Evolutionary conservation across 768 basidiomycete species (phyloP).

Genomic region (Phylloporus arenicola): DNA sequence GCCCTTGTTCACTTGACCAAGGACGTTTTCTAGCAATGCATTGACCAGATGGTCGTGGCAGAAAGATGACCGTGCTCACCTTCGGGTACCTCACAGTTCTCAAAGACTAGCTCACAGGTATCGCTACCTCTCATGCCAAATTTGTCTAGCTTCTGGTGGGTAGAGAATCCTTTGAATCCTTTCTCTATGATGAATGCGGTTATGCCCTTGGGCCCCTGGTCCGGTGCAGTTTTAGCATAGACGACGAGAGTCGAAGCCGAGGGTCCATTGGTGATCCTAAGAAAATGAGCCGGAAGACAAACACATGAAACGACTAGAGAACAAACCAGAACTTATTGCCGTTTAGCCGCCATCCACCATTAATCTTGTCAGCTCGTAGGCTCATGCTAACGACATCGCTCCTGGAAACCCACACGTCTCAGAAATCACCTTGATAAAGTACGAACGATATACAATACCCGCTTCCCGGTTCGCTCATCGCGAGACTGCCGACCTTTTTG

Average conservation of each 20-base stretch:
- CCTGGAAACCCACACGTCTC: conserved; percentile 11
- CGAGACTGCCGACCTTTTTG: conserved; percentile 80
- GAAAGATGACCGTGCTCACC: conserved; percentile 40
- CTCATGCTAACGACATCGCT: conserved; percentile 96
- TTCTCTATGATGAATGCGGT: conserved; percentile 90
- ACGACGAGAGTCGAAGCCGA: conserved; percentile 86
- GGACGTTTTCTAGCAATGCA: conserved; percentile 60
- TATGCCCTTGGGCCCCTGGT: conserved; percentile 79
- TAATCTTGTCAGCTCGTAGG: conserved; percentile 70
- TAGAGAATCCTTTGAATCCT: conserved; percentile 78
- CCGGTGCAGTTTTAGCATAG: conserved; percentile 83
- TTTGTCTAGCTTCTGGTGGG: conserved; percentile 89
- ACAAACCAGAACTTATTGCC: conserved; percentile 89
- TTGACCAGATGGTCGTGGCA: neutral
- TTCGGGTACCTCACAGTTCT: conserved; percentile 84
- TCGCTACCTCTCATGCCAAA: conserved; percentile 96
- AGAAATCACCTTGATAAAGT: neutral
- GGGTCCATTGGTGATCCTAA: conserved; percentile 94
- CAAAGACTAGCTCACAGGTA: conserved; percentile 90
- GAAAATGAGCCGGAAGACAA: neutral
- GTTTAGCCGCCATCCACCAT: conserved; percentile 74
- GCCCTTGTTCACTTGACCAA: conserved; percentile 75
- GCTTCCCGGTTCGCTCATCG: conserved; percentile 90
- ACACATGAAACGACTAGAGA: neutral
- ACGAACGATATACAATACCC: conserved; percentile 36